Evolutionary conservation across 2,329 filamentous ascomycete species (phyloP).

Genomic region (Atkinsonella texensis): DNA sequence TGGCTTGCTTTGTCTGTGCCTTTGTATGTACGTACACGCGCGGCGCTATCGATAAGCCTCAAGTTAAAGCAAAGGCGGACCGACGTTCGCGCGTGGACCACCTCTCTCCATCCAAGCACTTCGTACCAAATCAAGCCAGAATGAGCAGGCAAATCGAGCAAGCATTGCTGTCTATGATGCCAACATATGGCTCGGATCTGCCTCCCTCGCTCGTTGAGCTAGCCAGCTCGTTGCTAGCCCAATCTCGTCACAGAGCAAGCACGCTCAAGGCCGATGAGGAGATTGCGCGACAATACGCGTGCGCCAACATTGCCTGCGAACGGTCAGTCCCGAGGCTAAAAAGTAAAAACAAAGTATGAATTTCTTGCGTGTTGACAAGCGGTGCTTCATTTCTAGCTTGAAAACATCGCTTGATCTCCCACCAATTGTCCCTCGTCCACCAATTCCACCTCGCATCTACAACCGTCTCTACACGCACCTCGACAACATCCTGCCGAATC

Average conservation of each 20-base stretch:
- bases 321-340: constrained; percentile 33
- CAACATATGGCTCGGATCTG: constrained; percentile 55
- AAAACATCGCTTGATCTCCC: constrained; percentile 69
- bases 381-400: constrained; percentile 36
- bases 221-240: constrained; percentile 61
- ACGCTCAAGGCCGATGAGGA: constrained; percentile 78
- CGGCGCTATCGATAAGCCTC: no score
- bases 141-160: constrained; percentile 71
- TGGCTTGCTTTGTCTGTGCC: no score
- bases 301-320: constrained; percentile 82
- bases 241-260: constrained; percentile 66
- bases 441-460: constrained; percentile 70
- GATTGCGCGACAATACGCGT: constrained; percentile 72
- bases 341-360: background rate
- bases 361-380: background rate
- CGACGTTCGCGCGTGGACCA: no score
- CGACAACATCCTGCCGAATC: constrained; percentile 52
- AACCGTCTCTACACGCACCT: constrained; percentile 74
- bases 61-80: no score
- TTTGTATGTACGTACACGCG: no score
- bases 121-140: background rate
- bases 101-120: no score
- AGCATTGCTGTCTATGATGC: constrained; percentile 60
- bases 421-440: constrained; percentile 60
- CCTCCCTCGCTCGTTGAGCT: constrained; percentile 60